phyloP scores from a whole-genome alignment of 2,329 filamentous ascomycete species.

The Ceratocystis lukuohia region DNA sequence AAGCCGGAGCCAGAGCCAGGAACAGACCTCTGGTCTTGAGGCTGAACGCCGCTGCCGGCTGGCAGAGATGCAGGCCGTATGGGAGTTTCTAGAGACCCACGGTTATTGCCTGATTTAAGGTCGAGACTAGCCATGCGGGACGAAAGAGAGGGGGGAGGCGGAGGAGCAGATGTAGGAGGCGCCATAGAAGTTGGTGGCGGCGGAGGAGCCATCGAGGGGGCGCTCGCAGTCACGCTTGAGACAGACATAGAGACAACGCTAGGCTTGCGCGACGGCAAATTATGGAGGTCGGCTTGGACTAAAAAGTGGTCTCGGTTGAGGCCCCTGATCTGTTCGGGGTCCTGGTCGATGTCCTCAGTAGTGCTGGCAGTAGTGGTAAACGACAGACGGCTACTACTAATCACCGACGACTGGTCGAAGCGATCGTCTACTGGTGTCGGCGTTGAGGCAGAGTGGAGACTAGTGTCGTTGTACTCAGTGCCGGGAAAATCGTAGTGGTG shows the following conservation, averaged over 20 bases:
- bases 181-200: neutral
- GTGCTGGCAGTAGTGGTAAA: neutral
- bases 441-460: conserved; percentile 17
- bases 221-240: neutral
- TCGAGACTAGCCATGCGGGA: conserved; percentile 18
- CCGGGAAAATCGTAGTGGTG: conserved; percentile 18
- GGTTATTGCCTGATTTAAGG: conserved; percentile 11
- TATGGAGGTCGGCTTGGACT: conserved; percentile 6
- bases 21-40: neutral
- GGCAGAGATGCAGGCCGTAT: neutral
- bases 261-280: conserved; percentile 14
- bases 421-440: conserved; percentile 17
- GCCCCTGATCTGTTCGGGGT: neutral
- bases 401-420: conserved; percentile 18
- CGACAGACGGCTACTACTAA: neutral
- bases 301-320: conserved; percentile 13
- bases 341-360: neutral
- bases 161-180: neutral
- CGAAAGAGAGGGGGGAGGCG: conserved; percentile 13
- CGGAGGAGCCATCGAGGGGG: neutral
- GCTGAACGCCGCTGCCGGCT: conserved; percentile 2
- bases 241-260: conserved; percentile 17
- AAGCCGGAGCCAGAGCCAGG: neutral
- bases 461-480: conserved; percentile 18
- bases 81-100: conserved; percentile 4